Base-by-base conservation (phyloP, 108 stramenopile genomes). In the Conticribra weissflogii region DNA sequence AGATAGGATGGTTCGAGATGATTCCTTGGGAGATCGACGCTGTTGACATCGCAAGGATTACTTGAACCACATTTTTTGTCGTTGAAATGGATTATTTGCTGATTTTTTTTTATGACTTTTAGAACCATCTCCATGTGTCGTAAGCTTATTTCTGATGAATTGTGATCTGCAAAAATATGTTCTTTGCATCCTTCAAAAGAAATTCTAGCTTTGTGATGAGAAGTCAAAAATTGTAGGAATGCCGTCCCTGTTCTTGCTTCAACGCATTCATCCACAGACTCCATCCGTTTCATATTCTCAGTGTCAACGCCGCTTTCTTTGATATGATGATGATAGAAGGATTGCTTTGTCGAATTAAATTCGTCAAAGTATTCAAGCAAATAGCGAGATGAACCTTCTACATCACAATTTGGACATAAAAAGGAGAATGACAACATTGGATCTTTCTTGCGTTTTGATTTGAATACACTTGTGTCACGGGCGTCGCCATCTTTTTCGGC, bases 321-420 rank as follows among this genome's bases (percentile, higher is more conserved):
- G 2, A 57, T 27, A 76, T 48, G 63, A 16, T 59, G 29, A 16
- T 48, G 46, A 27, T 75, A 70, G 61, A 75, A 80, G 25, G 34
- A 14, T 32, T 75, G 69, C 34, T 80, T 80, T 68, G 70, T 51
- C 24, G 62, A 58, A 50, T 69, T 73, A 63, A 75, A 80, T 22
- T 55, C 18, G 31, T 80, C 73, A 57, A 80, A 80, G 67, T 80
- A 80, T 29, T 74, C 73, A 3, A 63, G 21, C 53, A 80, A 67
- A 30, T 80, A 80, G 44, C 73, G 66, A 47, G 73, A 69, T 17
- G 72, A 57, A 15, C 79, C 79, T 36, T 80, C 73, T 24, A 80
- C 73, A 75, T 80, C 79, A 47, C 79, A 80, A 28, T 32, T 57
- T 21, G 66, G 61, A 51, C 79, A 80, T 7, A 80, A 41, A 19